These are phyloP conservation scores for Rhizoctonia solani DNA, from an alignment of 1,284 basidiomycete species.

Conservation along the genomic window DNA sequence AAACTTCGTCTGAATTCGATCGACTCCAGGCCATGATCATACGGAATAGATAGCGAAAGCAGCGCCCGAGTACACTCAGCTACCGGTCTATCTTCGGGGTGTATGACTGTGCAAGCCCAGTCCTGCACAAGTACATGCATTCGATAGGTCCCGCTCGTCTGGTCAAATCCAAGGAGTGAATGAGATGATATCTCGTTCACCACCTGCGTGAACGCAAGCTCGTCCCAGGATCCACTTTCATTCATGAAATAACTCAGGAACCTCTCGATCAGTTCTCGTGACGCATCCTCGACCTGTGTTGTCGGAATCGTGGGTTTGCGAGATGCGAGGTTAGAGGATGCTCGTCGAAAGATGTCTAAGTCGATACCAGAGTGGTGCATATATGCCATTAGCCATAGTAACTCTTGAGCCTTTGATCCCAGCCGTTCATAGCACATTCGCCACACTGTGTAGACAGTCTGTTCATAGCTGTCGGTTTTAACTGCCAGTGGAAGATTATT, in stretches of 20 bases:
- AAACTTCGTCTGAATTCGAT: no score
- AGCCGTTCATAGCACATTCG: slow-evolving; percentile 3
- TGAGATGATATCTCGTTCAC: neutral
- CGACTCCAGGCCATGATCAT: neutral
- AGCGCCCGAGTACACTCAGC: neutral
- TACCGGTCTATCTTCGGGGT: neutral
- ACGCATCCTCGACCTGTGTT: neutral
- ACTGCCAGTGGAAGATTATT: neutral
- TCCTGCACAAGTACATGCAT: slow-evolving; percentile 4
- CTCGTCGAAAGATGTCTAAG: neutral
- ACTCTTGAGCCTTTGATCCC: neutral
- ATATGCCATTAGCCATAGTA: neutral
- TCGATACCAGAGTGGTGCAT: neutral
- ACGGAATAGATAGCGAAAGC: neutral
- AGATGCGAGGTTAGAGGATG: neutral
- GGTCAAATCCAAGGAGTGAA: neutral
- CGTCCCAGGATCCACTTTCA: neutral
- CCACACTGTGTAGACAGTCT: neutral
- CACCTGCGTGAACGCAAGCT: neutral
- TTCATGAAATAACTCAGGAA: neutral
- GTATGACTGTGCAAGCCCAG: neutral
- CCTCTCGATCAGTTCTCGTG: neutral
- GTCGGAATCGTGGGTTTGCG: neutral
- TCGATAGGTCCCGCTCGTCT: neutral
- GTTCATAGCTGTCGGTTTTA: neutral